A percentile compares a stretch with the other conserved stretches of the same genome.
Conservation (phyloP, 2,329 filamentous ascomycete species). For the Colletotrichum shisoi region DNA sequence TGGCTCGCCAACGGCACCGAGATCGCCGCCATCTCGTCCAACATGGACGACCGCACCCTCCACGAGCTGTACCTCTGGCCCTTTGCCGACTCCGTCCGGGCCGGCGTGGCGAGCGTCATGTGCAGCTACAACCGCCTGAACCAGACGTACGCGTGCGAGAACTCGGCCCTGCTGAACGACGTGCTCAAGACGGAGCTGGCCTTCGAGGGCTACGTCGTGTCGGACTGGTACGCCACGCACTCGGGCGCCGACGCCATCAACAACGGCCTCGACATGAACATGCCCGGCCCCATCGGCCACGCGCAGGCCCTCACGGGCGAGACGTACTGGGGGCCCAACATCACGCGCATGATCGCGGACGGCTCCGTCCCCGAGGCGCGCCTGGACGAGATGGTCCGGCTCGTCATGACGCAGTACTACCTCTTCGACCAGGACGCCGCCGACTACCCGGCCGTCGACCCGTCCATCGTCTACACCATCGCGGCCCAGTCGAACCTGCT, state of each 20-base stretch:
- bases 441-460: constrained; percentile 54
- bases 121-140: constrained; percentile 78
- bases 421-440: constrained; percentile 59
- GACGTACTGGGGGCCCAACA: constrained; percentile 65
- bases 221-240: constrained; percentile 81
- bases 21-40: constrained; percentile 62
- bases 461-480: constrained; percentile 24
- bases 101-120: constrained; percentile 73
- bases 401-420: constrained; percentile 71
- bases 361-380: constrained; percentile 66
- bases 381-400: constrained; percentile 71
- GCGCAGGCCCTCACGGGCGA: constrained; percentile 58
- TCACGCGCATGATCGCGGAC: constrained; percentile 64
- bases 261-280: constrained; percentile 80
- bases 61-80: constrained; percentile 75
- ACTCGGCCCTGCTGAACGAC: constrained; percentile 65
- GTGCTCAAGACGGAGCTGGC: constrained; percentile 76
- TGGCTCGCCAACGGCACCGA: constrained; percentile 57
- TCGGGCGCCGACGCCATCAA: constrained; percentile 72
- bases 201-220: constrained; percentile 68
- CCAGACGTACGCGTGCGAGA: constrained; percentile 72
- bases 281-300: constrained; percentile 69
- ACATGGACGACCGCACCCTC: constrained; percentile 70
- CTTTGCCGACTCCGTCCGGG: constrained; percentile 72
- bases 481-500: constrained; percentile 30